Base-by-base conservation (phyloP, 257 asterid genomes). In the Salvia splendens region DNA sequence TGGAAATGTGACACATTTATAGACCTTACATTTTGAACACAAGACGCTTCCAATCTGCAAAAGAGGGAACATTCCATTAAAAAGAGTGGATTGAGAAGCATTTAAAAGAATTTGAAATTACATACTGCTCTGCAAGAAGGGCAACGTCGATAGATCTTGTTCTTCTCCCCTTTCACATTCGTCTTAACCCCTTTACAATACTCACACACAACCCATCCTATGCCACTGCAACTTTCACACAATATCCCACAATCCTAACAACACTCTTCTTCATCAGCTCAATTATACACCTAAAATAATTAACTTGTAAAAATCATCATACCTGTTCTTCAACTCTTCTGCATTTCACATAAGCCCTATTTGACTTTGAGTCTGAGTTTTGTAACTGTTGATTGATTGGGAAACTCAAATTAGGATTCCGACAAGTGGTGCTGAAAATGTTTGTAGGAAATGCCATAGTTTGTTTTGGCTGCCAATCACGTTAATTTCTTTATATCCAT, bases 101-200 rank as follows among this genome's bases (percentile, higher is more conserved):
- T 6, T 47, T 14, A 55, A 28, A 12, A 4, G 9, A 35, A 38
- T 1, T 24, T 24, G 30, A 11, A 7, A 40, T 1, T 28, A 78
- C 95, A 87, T 78, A 86, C 97, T 38, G 96, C 97, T 83, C 81
- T 80, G 50, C 97, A 88, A 58, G 89, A 64, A 6, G 97, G 97
- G 79, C 97, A 91, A 0, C 96, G 86, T 4, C 96, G 87, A 56
- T 79, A 88, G 15, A 85, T 73, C 64, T 82, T 78, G 43, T 76
- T 91, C 67, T 71, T 88, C n/a, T 84, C 89, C 36, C 80, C 70
- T 55, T 61, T 86, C 1, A 91, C 95, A 67, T 91, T 91, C 7
- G 82, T 83, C 82, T 86, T 88, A 71, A 83, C 84, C 69, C 97
- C 96, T 76, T 81, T 72, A 71, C 96, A 91, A 55, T 86, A 85